Base-by-base conservation (phyloP, 805 yeast species). In the Diddensiella santjacobensis region DNA sequence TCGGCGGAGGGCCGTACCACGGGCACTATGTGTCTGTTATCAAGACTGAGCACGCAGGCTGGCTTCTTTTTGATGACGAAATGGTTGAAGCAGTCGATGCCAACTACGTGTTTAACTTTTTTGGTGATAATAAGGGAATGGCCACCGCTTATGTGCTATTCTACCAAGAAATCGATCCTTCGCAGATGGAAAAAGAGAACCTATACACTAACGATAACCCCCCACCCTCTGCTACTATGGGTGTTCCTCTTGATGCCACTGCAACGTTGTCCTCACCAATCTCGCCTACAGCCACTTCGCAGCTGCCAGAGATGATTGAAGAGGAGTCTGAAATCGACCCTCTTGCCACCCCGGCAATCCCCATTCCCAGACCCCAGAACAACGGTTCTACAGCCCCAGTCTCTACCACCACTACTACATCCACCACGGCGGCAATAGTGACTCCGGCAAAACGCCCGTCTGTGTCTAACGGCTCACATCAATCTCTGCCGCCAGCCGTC, bases 1-100 rank as follows among this genome's bases (percentile, higher is more conserved):
- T 93, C 56, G 99, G 99, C 3, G 95, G 96, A 3, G 97, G 98
- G 0, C 97, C 98, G 1, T 89, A 88, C 70, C 96, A 90, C 67
- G 99, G 99, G 0, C 99, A 93, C 64, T 93, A 93, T 64, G 91
- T 93, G 6, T 77, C 96, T 0, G 70, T 93, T 3, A 84, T 93
- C 51, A 88, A 88, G 61, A 83, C 89, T 3, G 81, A 78, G 46
- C 73, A 77, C 19, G 78, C 79, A 36, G 90, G 96, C 0, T 93
- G 99, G 99, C 69, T 93, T 24, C 68, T 93, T 49, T 93, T 87
- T 68, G 99, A 93, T 64, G 99, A 93, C 64, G 98, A 93, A 65
- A 82, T 93, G 3, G 96, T 91, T 1, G 97, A 91, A 63, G 70
- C 84, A 13, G 89, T 93, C 6, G 88, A 83, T 55, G 96, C 88